Base-by-base conservation (phyloP, 805 yeast species). In the Ogataea dorogensis region DNA sequence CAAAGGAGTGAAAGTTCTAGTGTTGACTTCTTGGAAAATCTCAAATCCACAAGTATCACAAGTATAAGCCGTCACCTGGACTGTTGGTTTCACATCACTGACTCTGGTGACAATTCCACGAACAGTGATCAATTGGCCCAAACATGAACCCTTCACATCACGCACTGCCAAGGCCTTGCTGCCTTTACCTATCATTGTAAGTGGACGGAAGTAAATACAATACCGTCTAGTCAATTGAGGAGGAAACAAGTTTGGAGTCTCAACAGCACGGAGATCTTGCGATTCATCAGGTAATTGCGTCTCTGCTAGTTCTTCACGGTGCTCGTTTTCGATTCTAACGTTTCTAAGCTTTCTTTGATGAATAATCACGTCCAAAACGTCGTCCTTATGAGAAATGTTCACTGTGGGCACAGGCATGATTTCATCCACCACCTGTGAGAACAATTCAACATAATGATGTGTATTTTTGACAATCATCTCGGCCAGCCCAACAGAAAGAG, bases 41-140 rank as follows among this genome's bases (percentile, higher is more conserved):
- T 93, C 99, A 63, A 76, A 83, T 31, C 98, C 99, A 70, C 99
- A 93, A 52, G 84, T 84, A 59, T 93, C 98, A 66, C 99, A 93
- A 5, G 98, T 86, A 59, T 91, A 94, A 1, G 98, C 98, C 51
- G 83, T 87, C 36, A 93, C 97, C 42, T 76, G 68, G 6, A 93
- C 86, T 5, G 86, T 71, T 4, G 99, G 99, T 61, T 89, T 91
- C 28, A 93, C 98, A 59, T 93, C 99, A 2, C 95, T 82, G 5
- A 89, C 96, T 48, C 98, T 73, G 7, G 98, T 93, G 33, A 91
- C 87, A 48, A 93, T 89, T 38, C 98, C 99, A 46, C 96, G 71
- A 4, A 89, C 84, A 0, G 96, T 89, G 52, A 93, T 84, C 44
- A 86, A 74, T 51, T 83, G 79, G 31, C 99, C 99, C 33, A 93